Evolutionary conservation across 1,139 yeast genomes (phyloP).

Genomic region (Blastobotrys apis): DNA sequence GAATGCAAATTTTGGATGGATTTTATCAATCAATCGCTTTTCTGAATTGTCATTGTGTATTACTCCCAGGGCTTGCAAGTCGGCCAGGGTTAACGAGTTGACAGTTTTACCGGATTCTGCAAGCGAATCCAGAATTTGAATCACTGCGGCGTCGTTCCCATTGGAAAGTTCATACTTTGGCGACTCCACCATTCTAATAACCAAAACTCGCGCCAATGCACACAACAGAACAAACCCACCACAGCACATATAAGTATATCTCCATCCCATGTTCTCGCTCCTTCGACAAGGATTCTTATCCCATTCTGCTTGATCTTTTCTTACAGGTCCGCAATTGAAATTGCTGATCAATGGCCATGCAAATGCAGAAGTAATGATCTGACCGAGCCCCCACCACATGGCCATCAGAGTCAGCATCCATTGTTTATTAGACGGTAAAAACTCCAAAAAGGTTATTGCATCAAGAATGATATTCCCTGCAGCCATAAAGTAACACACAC

Average conservation of each 20-base stretch:
- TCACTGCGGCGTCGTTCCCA: conserved; percentile 49
- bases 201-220: conserved; percentile 47
- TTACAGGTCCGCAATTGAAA: conserved; percentile 40
- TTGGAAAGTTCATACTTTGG: conserved; percentile 53
- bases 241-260: conserved; percentile 51
- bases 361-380: conserved; percentile 47
- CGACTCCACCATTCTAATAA: conserved; percentile 49
- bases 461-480: conserved; percentile 61
- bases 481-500: conserved; percentile 28
- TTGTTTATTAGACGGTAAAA: conserved; percentile 48
- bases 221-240: conserved; percentile 49
- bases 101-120: conserved; percentile 22
- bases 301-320: conserved; percentile 25
- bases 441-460: conserved; percentile 54
- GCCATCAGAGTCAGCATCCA: conserved; percentile 53
- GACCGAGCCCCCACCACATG: conserved; percentile 59
- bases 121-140: conserved; percentile 22
- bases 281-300: conserved; percentile 41
- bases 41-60: conserved; percentile 15
- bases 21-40: conserved; percentile 10
- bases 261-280: conserved; percentile 52
- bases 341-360: conserved; percentile 55
- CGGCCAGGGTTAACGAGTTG: conserved; percentile 35
- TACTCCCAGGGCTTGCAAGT: conserved; percentile 41
- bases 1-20: too few species aligned